Evolutionary conservation across 1,139 yeast genomes (phyloP).

Genomic region (Arxiozyma telluris): DNA sequence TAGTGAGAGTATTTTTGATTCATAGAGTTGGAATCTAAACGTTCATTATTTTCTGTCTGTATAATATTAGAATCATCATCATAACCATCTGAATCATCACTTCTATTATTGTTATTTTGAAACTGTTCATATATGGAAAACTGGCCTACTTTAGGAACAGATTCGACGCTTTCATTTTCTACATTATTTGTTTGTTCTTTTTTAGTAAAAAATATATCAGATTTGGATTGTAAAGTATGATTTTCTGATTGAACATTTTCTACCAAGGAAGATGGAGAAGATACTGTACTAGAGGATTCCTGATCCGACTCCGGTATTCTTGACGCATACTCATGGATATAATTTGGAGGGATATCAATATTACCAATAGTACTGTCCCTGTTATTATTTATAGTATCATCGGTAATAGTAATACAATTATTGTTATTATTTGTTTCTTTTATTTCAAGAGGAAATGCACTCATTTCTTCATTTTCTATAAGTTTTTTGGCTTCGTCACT

Average conservation of each 20-base stretch:
- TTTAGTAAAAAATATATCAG: neutral
- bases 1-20: neutral
- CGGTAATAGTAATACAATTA: neutral
- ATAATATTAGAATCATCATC: too few relatives aligned
- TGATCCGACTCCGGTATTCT: slow-evolving; percentile 28
- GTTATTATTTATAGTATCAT: neutral
- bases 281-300: slow-evolving; percentile 11
- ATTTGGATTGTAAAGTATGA: neutral
- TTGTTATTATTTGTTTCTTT: neutral
- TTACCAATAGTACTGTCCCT: neutral
- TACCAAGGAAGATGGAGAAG: neutral
- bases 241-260: neutral
- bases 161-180: neutral
- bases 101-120: neutral
- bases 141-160: neutral
- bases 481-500: slow-evolving; percentile 28
- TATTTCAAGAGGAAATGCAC: slow-evolving; percentile 7
- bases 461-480: slow-evolving; percentile 23
- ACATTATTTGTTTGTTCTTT: neutral
- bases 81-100: neutral
- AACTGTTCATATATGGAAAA: neutral
- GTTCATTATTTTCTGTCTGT: too few relatives aligned
- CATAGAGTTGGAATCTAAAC: neutral
- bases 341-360: neutral
- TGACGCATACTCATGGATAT: slow-evolving; percentile 9